phyloP scores from a whole-genome alignment of 202 grass and related monocot species.

The Dendrocalamus latiflorus region DNA sequence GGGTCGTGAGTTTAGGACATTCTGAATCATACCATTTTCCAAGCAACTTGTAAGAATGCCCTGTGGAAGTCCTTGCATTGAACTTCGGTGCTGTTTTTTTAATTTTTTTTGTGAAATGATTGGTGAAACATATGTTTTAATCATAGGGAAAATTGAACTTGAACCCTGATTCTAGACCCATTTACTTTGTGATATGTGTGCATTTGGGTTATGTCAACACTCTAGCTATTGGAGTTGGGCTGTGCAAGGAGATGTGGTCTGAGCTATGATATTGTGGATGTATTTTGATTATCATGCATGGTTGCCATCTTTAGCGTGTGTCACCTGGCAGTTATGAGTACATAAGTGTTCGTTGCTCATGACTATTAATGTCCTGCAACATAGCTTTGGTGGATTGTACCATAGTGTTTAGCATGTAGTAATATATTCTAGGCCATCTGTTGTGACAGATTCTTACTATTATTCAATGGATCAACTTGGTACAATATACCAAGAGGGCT shows the following conservation, averaged over 20 bases:
- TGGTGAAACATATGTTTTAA: neutral
- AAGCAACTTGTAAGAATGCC: neutral
- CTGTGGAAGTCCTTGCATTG: slow-evolving; percentile 1
- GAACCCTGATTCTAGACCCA: neutral
- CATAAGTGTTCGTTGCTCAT: neutral
- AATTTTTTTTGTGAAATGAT: slow-evolving; percentile 23
- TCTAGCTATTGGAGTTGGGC: neutral
- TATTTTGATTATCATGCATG: slow-evolving; percentile 6
- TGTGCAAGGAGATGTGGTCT: neutral
- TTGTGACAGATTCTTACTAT: slow-evolving; percentile 7
- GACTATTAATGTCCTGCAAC: neutral
- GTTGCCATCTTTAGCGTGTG: neutral
- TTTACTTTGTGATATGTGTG: slow-evolving; percentile 1
- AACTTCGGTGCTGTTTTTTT: neutral
- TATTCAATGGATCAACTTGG: slow-evolving; percentile 4
- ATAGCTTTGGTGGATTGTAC: slow-evolving; percentile 5
- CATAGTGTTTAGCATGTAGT: slow-evolving; percentile 2
- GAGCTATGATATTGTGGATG: neutral
- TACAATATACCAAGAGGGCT: neutral
- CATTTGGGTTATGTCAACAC: neutral
- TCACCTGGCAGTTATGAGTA: neutral
- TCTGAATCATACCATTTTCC: neutral
- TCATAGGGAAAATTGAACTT: neutral
- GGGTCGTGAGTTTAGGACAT: neutral
- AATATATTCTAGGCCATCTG: neutral